These are phyloP conservation scores for Ostreobium quekettii DNA, from an alignment of 139 green algal species.

Conservation along the genomic window DNA sequence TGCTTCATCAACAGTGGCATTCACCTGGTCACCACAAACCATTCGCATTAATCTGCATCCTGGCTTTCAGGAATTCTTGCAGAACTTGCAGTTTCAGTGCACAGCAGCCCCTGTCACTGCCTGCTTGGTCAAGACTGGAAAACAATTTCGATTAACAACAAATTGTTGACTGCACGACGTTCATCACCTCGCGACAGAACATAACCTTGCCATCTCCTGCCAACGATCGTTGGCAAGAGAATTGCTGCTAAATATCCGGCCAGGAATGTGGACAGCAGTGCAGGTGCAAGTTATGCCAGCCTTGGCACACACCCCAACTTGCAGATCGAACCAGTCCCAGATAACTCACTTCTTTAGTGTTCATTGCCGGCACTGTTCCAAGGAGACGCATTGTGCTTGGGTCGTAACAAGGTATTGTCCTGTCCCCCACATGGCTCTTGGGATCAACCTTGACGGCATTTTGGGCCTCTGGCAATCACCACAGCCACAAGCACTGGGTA, in stretches of 20 bases:
- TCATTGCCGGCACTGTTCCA: conserved; percentile 75
- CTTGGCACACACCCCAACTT: not conserved
- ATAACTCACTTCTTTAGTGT: conserved; percentile 35
- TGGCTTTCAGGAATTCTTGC: not conserved
- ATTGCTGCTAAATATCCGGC: conserved; percentile 2
- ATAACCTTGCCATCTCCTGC: not conserved
- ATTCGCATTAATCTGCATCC: conserved; percentile 10
- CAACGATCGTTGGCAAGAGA: no score
- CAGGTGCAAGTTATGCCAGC: not conserved
- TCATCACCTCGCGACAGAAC: not conserved
- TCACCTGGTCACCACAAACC: conserved; percentile 21
- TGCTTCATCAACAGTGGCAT: conserved; percentile 13
- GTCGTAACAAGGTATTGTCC: conserved; percentile 68
- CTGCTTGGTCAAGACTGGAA: conserved; percentile 13
- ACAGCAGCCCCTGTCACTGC: conserved; percentile 17
- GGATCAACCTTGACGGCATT: not conserved
- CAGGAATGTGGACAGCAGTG: not conserved
- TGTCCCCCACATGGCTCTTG: not conserved
- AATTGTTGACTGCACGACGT: not conserved
- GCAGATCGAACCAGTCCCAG: not conserved
- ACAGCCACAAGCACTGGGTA: no score
- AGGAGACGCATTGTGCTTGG: conserved; percentile 77
- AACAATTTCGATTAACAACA: not conserved
- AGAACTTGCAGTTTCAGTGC: not conserved
- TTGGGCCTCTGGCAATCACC: no score